Conservation (phyloP, 768 basidiomycete genomes). For the Melanogaster broomeanus region DNA sequence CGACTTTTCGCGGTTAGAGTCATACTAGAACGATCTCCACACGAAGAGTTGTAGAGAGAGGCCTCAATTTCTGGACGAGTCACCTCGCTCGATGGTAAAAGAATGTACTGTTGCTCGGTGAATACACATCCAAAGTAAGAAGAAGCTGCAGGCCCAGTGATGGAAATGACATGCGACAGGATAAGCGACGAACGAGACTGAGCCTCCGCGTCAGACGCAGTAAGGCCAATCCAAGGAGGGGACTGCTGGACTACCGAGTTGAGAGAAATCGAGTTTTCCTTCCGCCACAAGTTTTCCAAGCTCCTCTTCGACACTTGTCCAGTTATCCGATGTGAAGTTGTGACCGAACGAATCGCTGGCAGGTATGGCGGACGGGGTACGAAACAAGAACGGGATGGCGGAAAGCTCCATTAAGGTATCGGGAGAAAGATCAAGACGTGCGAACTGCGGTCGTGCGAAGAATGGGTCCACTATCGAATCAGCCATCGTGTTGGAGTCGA, state of each 20-base stretch:
- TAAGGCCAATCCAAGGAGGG: conserved; percentile 13
- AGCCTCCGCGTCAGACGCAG: not conserved
- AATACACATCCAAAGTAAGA: too few relatives aligned
- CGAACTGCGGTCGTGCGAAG: not conserved
- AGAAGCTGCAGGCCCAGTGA: too few relatives aligned
- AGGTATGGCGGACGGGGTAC: conserved; percentile 16
- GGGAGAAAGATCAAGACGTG: conserved; percentile 13
- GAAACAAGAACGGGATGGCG: conserved; percentile 31
- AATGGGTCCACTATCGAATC: not conserved
- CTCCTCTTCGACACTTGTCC: conserved; percentile 22
- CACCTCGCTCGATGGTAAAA: too few relatives aligned
- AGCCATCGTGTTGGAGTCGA: not conserved
- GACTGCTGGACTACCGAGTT: conserved; percentile 20
- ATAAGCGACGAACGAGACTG: too few relatives aligned
- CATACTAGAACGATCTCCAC: too few relatives aligned
- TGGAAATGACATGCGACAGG: too few relatives aligned
- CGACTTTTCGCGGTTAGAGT: too few relatives aligned
- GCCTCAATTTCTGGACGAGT: too few relatives aligned
- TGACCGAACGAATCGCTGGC: not conserved
- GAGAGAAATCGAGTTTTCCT: conserved; percentile 28
- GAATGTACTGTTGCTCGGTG: too few relatives aligned
- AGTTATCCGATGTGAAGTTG: conserved; percentile 1
- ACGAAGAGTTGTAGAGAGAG: too few relatives aligned
- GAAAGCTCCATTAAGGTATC: conserved; percentile 25
- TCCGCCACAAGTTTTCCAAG: conserved; percentile 18